These are phyloP conservation scores for Tylopilus sp. DNA, from an alignment of 768 basidiomycete genomes.

Conservation along the genomic window DNA sequence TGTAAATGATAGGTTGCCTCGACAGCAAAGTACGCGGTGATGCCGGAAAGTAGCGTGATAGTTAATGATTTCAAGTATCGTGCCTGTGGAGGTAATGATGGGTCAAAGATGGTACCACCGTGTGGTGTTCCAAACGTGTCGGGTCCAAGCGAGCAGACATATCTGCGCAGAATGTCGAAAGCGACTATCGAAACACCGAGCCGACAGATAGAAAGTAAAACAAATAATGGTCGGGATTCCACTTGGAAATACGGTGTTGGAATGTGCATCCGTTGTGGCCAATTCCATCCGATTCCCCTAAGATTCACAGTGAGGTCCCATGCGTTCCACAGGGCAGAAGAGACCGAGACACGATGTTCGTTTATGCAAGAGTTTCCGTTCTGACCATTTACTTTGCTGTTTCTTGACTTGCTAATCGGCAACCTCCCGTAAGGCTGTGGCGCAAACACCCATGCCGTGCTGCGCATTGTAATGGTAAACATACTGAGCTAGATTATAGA, in stretches of 20 bases:
- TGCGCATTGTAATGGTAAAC: slow-evolving; percentile 26
- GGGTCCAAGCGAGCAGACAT: slow-evolving; percentile 32
- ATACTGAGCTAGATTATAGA: slow-evolving; percentile 16
- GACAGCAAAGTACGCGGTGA: slow-evolving; percentile 44
- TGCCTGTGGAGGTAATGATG: slow-evolving; percentile 29
- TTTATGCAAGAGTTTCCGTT: background rate
- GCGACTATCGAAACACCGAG: background rate
- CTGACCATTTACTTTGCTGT: background rate
- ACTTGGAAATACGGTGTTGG: slow-evolving; percentile 12
- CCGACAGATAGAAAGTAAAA: slow-evolving; percentile 14
- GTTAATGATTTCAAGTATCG: slow-evolving; percentile 42
- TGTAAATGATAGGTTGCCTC: slow-evolving; percentile 39
- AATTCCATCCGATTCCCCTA: slow-evolving; percentile 28
- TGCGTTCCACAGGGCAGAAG: slow-evolving; percentile 26
- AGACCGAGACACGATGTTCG: slow-evolving; percentile 1
- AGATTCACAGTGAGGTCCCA: slow-evolving; percentile 25
- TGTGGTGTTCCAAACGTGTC: slow-evolving; percentile 33
- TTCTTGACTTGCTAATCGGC: slow-evolving; percentile 2
- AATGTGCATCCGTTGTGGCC: slow-evolving; percentile 11
- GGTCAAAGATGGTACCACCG: slow-evolving; percentile 39
- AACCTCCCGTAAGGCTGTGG: slow-evolving; percentile 11
- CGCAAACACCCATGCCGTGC: slow-evolving; percentile 20
- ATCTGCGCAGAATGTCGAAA: slow-evolving; percentile 3
- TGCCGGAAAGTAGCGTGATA: slow-evolving; percentile 43
- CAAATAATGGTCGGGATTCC: slow-evolving; percentile 21